Evolutionary conservation across 768 basidiomycete species (phyloP), one percentile per base, ranked within the genome.

Genomic region (Phylloporus sp.): DNA sequence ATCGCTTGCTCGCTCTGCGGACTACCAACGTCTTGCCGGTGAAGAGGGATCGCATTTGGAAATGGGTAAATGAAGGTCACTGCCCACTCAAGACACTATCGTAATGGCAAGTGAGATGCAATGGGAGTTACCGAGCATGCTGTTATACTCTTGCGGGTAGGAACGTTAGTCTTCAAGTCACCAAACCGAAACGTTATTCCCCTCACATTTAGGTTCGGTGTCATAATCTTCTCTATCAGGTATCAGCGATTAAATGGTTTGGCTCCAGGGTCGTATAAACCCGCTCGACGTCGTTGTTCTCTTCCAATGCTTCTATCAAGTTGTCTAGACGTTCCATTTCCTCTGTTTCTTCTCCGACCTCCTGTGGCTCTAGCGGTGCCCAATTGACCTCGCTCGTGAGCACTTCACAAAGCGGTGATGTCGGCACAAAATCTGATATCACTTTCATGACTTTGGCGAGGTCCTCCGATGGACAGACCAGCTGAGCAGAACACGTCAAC

Each of bases 231-330:
- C n/a, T 47, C 56, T 62, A 62, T 46, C 47, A 45, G 42, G 42
- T 39, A 55, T 57, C 57, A 49, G 55, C 64, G 28, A 68, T 47
- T 20, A 70, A 46, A 52, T 39, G 49, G 31, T 63, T 67, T 24
- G 57, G 52, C 36, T 77, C 77, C 47, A 76, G 52, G 23, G 76
- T 81, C 40, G 82, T 83, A 72, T 79, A 85, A 23, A 86, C 80
- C 50, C 74, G 75, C 50, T 80, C 67, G 12, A 78, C 78, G 60
- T 86, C 85, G 47, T 79, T 80, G 52, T 80, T 70, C 22, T 71
- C 78, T 64, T 84, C 81, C 45, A 87, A 64, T 5, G 72, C 75
- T 38, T 78, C 73, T 18, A 84, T 67, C 20, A 87, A 68, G 11
- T 64, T 61, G 28, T 71, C 69, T 8, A 86, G 61, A 42, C 69